Evolutionary conservation across 129 eudicot species (phyloP).

Genomic region (Chrysanthemum seticuspe): DNA sequence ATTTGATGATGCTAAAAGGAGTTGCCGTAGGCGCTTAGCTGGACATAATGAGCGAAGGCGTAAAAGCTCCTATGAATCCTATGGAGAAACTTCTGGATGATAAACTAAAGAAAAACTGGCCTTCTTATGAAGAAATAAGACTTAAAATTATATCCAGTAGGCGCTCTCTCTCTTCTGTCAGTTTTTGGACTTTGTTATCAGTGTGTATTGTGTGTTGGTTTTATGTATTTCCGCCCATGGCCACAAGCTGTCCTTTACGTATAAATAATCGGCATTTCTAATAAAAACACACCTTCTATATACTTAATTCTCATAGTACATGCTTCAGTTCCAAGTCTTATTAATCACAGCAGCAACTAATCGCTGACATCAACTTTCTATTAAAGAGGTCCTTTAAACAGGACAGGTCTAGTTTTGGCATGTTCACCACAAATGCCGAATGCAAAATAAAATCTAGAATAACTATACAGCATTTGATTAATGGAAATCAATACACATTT

Average conservation of each 20-base stretch:
- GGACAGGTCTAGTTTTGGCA: too few relatives aligned
- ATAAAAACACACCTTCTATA: neutral
- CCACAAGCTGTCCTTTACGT: conserved; percentile 6
- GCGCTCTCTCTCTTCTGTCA: conserved; percentile 88
- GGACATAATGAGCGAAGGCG: conserved; percentile 93
- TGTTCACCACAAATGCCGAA: too few relatives aligned
- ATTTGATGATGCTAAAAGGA: conserved; percentile 87
- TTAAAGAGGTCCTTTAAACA: too few relatives aligned
- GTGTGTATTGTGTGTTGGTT: neutral
- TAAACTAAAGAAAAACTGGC: neutral
- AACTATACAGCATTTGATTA: too few relatives aligned
- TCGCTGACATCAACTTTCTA: too few relatives aligned
- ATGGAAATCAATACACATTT: conserved; percentile 2
- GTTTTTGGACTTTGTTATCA: neutral
- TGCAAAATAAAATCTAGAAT: too few relatives aligned
- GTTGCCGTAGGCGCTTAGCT: conserved; percentile 86
- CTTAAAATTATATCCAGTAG: conserved; percentile 20
- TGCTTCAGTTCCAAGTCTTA: too few relatives aligned
- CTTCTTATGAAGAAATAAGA: conserved; percentile 21
- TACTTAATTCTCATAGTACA: neutral
- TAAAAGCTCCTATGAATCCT: conserved; percentile 59
- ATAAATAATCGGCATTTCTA: neutral
- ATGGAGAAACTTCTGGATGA: conserved; percentile 54
- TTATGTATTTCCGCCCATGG: neutral
- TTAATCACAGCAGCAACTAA: too few relatives aligned